Evolutionary conservation across 768 basidiomycete species (phyloP), one percentile per base, ranked within the genome.

Genomic region (Mycena maculata): DNA sequence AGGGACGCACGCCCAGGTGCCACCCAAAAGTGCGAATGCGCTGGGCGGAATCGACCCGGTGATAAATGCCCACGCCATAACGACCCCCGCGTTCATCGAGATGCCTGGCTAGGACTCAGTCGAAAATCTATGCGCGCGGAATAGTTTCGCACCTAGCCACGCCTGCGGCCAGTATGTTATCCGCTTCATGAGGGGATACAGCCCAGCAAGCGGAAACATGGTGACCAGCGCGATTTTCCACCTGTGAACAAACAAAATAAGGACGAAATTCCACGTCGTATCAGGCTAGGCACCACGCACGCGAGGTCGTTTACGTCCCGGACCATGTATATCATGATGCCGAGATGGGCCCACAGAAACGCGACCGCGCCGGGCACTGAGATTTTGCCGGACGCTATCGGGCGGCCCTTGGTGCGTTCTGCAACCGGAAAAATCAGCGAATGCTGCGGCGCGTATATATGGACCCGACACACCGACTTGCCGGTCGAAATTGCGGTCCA

Each of bases 181-280:
- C 11, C 81, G 76, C 72, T 83, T 83, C 79, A 81, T 80, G 27
- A 82, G 71, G 31, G 82, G 82, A 67, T 83, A 82, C 18, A 80
- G n/a, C 7, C 72, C 77, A 25, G 70, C 67, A 18, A 76, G 16
- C 1, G 76, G 76, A 41, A 76, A 74, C 45, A 74, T 73, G 6
- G 72, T 71, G 9, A 68, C 48, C 20, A 68, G 59, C 11, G 73
- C 74, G 31, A 74, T 48, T 16, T 65, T 55, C 58, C 71, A 74
- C 3, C 75, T 76, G n/a, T 23, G 3, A n/a, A n/a, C n/a, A n/a
- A n/a, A n/a, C n/a, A n/a, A n/a, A n/a, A n/a, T n/a, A n/a, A n/a
- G n/a, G n/a, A n/a, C n/a, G n/a, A n/a, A n/a, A n/a, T n/a, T n/a
- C n/a, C n/a, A n/a, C n/a, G n/a, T n/a, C n/a, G n/a, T 18, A 10